Evolutionary conservation across 148 eudicot species (phyloP).

Genomic region (Cornus florida): DNA sequence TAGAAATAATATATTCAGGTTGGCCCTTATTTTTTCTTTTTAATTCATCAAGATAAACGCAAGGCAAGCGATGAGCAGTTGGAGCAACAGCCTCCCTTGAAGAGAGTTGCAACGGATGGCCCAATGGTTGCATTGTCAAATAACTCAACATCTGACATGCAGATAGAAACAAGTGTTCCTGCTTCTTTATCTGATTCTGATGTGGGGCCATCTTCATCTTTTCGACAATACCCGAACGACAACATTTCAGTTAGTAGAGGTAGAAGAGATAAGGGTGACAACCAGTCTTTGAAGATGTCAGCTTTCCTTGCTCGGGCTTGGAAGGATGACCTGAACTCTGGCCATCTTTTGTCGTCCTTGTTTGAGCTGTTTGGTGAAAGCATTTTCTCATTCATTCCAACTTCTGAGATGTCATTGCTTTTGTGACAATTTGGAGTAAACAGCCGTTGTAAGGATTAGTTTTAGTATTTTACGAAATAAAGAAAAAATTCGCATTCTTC

Average conservation of each 20-base stretch:
- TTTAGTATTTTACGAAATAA: too few species aligned
- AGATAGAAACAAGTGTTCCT: too few species aligned
- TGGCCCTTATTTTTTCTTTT: too few species aligned
- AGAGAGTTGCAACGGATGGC: too few species aligned
- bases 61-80: too few species aligned
- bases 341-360: constrained; percentile 50
- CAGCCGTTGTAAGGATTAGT: too few species aligned
- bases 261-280: constrained; percentile 6
- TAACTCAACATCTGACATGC: too few species aligned
- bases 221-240: constrained; percentile 10
- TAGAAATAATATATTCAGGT: too few species aligned
- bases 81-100: too few species aligned
- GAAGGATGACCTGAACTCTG: constrained; percentile 72
- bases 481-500: too few species aligned
- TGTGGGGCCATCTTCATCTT: constrained; percentile 22
- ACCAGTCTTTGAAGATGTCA: constrained; percentile 26
- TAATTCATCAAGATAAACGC: background rate
- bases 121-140: too few species aligned
- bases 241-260: constrained; percentile 8
- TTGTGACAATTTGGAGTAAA: too few species aligned
- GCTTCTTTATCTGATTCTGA: constrained; percentile 10
- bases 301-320: constrained; percentile 58
- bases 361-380: constrained; percentile 62
- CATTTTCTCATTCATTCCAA: constrained; percentile 58
- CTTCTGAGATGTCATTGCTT: constrained; percentile 44